phyloP scores from a whole-genome alignment of 2,329 filamentous ascomycete genomes.

The Aspergillus sp. region DNA sequence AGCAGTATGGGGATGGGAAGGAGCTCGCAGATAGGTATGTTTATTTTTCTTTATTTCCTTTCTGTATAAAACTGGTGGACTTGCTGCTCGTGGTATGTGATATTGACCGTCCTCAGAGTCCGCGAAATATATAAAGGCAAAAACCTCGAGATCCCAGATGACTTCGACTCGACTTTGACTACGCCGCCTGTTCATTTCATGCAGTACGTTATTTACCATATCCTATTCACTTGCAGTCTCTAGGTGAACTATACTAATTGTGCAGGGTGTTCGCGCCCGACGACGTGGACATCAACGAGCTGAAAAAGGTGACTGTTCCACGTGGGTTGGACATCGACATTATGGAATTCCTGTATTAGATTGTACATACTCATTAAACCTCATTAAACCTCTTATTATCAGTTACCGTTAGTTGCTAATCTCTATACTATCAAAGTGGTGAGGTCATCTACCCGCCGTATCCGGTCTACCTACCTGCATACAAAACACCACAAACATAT shows the following conservation, averaged over 20 bases:
- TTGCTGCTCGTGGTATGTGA: too few species aligned
- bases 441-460: slow-evolving; percentile 10
- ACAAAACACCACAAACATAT: too few species aligned
- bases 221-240: neutral
- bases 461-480: neutral
- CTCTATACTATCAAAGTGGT: neutral
- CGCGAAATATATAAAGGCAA: slow-evolving; percentile 13
- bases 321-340: slow-evolving; percentile 5
- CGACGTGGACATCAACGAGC: slow-evolving; percentile 3
- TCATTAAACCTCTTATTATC: neutral
- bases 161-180: slow-evolving; percentile 20
- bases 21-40: slow-evolving; percentile 1
- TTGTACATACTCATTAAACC: neutral
- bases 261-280: slow-evolving; percentile 9
- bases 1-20: slow-evolving; percentile 7
- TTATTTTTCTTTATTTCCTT: neutral
- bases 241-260: neutral
- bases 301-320: slow-evolving; percentile 9
- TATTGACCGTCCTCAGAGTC: neutral
- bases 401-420: neutral
- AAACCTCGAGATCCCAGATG: slow-evolving; percentile 17
- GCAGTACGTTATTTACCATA: slow-evolving; percentile 9
- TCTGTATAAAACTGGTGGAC: too few species aligned
- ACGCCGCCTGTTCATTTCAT: slow-evolving; percentile 21
- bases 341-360: neutral